Percentiles rank a stretch among this genome's conserved stretches.
These are phyloP conservation scores for Phytopythium chamaehyphon DNA, from an alignment of 352 stramenopile genomes.

Conservation along the genomic window DNA sequence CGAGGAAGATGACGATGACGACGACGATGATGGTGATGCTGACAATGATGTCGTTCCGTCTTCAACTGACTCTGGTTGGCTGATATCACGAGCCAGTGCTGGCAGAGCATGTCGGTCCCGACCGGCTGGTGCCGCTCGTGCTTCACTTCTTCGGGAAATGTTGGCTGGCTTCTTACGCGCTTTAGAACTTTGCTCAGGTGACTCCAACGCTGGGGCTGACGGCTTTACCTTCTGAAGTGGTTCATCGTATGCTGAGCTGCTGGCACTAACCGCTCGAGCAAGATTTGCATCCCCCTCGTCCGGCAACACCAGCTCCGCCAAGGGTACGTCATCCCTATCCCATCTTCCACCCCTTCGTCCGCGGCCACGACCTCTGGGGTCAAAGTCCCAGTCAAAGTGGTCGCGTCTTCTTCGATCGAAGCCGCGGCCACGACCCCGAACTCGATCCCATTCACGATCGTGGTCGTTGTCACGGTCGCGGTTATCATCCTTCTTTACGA, in stretches of 20 bases:
- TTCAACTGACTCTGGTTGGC: constrained; percentile 1
- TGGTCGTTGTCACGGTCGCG: constrained; percentile 4
- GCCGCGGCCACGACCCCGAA: constrained; percentile 2
- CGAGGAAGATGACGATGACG: background rate
- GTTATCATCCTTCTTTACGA: constrained; percentile 16
- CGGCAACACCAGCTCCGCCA: constrained; percentile 3
- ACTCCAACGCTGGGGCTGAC: constrained; percentile 33
- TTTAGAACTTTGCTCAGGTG: background rate
- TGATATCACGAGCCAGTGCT: background rate
- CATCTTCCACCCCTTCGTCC: constrained; percentile 14
- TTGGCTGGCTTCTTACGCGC: background rate
- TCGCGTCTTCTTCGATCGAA: constrained; percentile 4
- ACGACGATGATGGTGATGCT: background rate
- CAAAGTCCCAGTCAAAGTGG: constrained; percentile 3
- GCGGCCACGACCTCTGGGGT: constrained; percentile 8
- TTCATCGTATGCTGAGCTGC: constrained; percentile 33
- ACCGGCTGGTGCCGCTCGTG: background rate
- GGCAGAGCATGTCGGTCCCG: too few relatives aligned
- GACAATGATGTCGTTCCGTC: constrained; percentile 2
- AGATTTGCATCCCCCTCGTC: background rate
- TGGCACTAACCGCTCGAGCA: background rate
- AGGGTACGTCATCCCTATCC: constrained; percentile 10
- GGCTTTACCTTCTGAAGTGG: constrained; percentile 10
- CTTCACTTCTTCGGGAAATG: background rate
- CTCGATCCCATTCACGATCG: constrained; percentile 5